Percentiles rank a stretch among this genome's conserved stretches.
Conservation (phyloP, 371 early-diverging fungal species). For the Chytridium lagenaria region DNA sequence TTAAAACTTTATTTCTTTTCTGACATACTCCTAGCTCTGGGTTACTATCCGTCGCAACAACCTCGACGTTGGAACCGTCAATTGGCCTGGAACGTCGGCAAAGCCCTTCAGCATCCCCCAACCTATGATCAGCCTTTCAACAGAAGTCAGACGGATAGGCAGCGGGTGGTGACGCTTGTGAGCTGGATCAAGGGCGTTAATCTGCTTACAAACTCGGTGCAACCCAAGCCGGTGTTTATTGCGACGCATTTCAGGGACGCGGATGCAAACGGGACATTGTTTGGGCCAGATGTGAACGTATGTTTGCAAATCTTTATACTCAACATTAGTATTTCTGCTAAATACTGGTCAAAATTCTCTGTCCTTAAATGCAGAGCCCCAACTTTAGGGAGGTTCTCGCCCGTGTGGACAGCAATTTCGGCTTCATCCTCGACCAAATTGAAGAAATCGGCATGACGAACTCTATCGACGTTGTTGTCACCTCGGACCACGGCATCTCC, state of each 20-base stretch:
- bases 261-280: conserved; percentile 19
- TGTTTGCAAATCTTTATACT: conserved; percentile 3
- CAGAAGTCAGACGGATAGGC: conserved; percentile 11
- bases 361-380: neutral
- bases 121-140: conserved; percentile 5
- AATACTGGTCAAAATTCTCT: too few relatives aligned
- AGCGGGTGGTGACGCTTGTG: conserved; percentile 2
- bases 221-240: conserved; percentile 7
- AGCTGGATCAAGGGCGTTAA: conserved; percentile 17
- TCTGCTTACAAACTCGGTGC: neutral
- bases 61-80: conserved; percentile 8
- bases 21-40: conserved; percentile 2
- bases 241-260: conserved; percentile 15
- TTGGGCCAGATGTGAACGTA: conserved; percentile 10
- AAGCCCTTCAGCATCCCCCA: neutral
- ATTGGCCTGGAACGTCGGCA: conserved; percentile 16
- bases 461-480: conserved; percentile 17
- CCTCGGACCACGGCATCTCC: conserved; percentile 31
- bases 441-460: neutral
- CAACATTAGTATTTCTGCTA: too few relatives aligned
- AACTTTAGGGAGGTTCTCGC: conserved; percentile 8
- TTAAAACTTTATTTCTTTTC: neutral
- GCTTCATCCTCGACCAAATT: neutral
- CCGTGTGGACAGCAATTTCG: conserved; percentile 15
- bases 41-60: neutral